Base-by-base conservation (phyloP, 164 flowering plant genomes). In the Vitis labrusca region DNA sequence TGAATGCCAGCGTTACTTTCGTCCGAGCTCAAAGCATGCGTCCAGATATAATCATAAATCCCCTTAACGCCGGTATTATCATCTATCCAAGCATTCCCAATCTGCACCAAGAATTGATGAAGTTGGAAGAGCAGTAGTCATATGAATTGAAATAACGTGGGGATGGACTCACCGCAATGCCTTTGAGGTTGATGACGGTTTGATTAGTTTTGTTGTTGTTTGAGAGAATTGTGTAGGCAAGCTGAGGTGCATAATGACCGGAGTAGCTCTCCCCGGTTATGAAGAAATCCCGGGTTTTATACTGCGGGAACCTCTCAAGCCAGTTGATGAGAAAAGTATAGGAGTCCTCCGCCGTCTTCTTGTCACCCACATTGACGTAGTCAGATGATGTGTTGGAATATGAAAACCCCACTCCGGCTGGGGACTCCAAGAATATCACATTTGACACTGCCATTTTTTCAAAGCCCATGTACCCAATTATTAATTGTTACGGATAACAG, bases 381-480 rank as follows among this genome's bases (percentile, higher is more conserved):
- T 86, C 90, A 0, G 83, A 82, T 9, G 85, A 52, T 0, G 80
- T 83, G 67, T 86, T 86, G 9, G 92, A 85, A 58, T 86, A 88
- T 0, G 89, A 87, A 66, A 77, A 88, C 32, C 90, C 90, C 9
- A 88, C 88, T n/a, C 92, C 89, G 0, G 85, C 88, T 0, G 91
- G 91, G 4, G 89, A 83, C 61, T 88, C 91, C 56, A 88, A 48
- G 75, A 88, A 85, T 1, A 86, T 47, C 44, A 88, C 61, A 65
- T 86, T 88, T 10, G 89, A 85, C 59, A 66, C 89, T 88, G 81
- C 67, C 59, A 23, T 10, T 64, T 55, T 37, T 50, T 51, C 17
- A 32, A 32, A 32, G 6, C 44, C 6, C 3, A 32, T 3, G 44
- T 7, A 32, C 44, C 44, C 44, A 32, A 32, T 3, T 1, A 32